Evolutionary conservation across 176 grass and related monocot genomes (phyloP).

Genomic region (Avena sativa): DNA sequence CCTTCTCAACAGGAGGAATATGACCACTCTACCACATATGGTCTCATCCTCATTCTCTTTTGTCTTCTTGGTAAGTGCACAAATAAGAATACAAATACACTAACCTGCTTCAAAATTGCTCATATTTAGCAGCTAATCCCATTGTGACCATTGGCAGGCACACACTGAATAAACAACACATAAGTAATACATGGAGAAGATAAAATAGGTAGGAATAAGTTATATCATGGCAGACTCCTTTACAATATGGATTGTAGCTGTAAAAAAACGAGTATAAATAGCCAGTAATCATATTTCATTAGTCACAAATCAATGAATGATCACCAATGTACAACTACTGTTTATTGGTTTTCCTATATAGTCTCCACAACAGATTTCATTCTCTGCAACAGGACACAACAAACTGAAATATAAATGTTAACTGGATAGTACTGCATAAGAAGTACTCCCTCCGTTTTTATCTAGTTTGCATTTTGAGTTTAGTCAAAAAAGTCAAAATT

Average conservation of each 20-base stretch:
- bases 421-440: not conserved
- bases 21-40: not conserved
- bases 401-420: not conserved
- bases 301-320: not conserved
- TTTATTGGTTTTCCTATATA: not conserved
- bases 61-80: not conserved
- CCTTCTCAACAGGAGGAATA: no score
- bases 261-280: not conserved
- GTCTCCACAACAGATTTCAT: not conserved
- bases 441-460: not conserved
- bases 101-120: not conserved
- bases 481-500: no score
- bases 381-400: not conserved
- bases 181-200: not conserved
- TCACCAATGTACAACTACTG: not conserved
- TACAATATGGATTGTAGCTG: not conserved
- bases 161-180: not conserved
- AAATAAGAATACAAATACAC: not conserved
- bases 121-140: constrained; percentile 3
- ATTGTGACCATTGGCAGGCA: not conserved
- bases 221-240: not conserved
- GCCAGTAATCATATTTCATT: not conserved
- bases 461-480: no score
- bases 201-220: not conserved
- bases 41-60: not conserved